Evolutionary conservation across 306 rosid species (phyloP).

Genomic region (Medicago ruthenica): DNA sequence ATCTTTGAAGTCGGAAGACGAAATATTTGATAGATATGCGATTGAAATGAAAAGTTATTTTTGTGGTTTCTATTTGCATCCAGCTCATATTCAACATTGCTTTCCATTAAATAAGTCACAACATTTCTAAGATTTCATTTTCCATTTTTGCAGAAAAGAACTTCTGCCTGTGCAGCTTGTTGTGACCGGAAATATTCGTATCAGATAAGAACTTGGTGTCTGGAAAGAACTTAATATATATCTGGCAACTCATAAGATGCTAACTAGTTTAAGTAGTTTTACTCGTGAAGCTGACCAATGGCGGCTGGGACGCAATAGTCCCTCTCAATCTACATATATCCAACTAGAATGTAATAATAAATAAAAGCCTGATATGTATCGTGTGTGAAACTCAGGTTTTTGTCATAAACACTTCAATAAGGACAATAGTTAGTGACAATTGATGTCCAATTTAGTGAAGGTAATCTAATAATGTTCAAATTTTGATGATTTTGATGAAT

Average conservation of each 20-base stretch:
- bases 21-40: too few species aligned
- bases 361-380: slow-evolving; percentile 35
- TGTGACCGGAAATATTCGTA: slow-evolving; percentile 2
- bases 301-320: slow-evolving; percentile 30
- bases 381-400: slow-evolving; percentile 22
- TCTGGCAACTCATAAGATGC: slow-evolving; percentile 15
- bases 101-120: neutral
- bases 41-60: too few species aligned
- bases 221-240: neutral
- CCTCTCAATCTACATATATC: slow-evolving; percentile 8
- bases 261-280: slow-evolving; percentile 28
- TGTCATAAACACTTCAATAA: slow-evolving; percentile 16
- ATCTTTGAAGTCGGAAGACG: too few species aligned
- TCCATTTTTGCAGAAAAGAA: slow-evolving; percentile 36
- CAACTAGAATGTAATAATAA: slow-evolving; percentile 26
- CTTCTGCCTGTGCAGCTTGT: slow-evolving; percentile 27
- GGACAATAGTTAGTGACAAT: neutral
- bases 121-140: slow-evolving; percentile 21
- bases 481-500: neutral
- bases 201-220: too few species aligned
- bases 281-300: slow-evolving; percentile 7
- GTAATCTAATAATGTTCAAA: neutral
- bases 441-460: slow-evolving; percentile 4
- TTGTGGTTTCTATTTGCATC: neutral
- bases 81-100: neutral